A percentile compares a stretch with the other conserved stretches of the same genome.
phyloP scores from a whole-genome alignment of 805 yeast species.

The Blastobotrys peoriensis region DNA sequence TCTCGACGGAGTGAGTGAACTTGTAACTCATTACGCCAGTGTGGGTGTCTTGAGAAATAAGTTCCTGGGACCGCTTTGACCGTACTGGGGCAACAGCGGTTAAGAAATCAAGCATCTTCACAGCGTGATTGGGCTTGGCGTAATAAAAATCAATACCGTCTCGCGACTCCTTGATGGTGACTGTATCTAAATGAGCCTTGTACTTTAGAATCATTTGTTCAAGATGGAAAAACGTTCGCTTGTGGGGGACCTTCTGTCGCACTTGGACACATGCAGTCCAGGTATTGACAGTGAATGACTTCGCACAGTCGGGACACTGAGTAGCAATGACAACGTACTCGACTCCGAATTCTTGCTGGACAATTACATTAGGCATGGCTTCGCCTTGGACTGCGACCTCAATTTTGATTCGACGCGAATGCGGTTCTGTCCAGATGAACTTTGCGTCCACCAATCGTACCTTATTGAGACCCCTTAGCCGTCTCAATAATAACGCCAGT shows the following conservation, averaged over 20 bases:
- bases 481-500: constrained; percentile 80
- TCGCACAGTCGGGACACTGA: constrained; percentile 98
- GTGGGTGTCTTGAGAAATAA: constrained; percentile 83
- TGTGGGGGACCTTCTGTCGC: constrained; percentile 92
- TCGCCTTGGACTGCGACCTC: constrained; percentile 93
- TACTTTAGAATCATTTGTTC: constrained; percentile 89
- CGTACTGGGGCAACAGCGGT: constrained; percentile 75
- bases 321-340: constrained; percentile 90
- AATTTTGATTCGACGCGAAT: constrained; percentile 84
- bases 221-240: constrained; percentile 84
- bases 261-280: constrained; percentile 97
- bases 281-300: constrained; percentile 84
- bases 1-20: constrained; percentile 83
- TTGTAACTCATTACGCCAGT: constrained; percentile 82
- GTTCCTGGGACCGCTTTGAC: constrained; percentile 77
- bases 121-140: constrained; percentile 81
- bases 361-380: constrained; percentile 81
- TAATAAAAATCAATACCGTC: constrained; percentile 93
- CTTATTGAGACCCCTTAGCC: constrained; percentile 80
- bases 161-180: constrained; percentile 78
- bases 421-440: constrained; percentile 97
- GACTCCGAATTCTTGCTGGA: constrained; percentile 88
- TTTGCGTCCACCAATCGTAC: constrained; percentile 87
- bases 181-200: constrained; percentile 88
- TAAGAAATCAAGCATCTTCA: constrained; percentile 85